A percentile compares a stretch with the other conserved stretches of the same genome.
Conservation (phyloP, 2,329 filamentous ascomycete species). For the Chaetomiaceae sp. region DNA sequence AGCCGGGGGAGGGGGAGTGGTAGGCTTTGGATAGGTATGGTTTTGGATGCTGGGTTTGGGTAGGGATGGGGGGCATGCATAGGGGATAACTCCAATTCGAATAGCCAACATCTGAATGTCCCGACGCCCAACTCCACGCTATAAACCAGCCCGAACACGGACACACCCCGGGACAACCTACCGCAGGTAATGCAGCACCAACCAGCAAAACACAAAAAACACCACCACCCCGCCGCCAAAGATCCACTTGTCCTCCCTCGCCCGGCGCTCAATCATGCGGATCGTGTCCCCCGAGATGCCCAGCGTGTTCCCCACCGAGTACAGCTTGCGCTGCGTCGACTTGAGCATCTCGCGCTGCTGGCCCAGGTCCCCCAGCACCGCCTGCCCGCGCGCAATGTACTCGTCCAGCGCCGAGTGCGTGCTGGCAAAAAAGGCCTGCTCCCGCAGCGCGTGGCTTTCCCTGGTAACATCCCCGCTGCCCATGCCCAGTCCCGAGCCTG, state of each 20-base stretch:
- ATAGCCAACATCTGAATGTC: background rate
- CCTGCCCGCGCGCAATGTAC: slow-evolving; percentile 85
- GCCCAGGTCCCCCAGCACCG: slow-evolving; percentile 82
- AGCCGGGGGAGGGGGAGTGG: slow-evolving; percentile 15
- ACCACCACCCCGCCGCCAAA: slow-evolving; percentile 82
- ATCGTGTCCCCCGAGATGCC: slow-evolving; percentile 95
- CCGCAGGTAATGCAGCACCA: slow-evolving; percentile 79
- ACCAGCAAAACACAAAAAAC: slow-evolving; percentile 89
- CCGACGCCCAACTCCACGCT: slow-evolving; percentile 21
- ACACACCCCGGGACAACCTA: slow-evolving; percentile 35
- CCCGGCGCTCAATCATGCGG: slow-evolving; percentile 87
- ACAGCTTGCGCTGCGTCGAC: slow-evolving; percentile 84
- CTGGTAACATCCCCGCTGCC: slow-evolving; percentile 61
- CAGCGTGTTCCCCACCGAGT: slow-evolving; percentile 88
- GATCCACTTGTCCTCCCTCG: slow-evolving; percentile 96
- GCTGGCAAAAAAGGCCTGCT: slow-evolving; percentile 80
- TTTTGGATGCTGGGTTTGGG: background rate
- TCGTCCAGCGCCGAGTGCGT: slow-evolving; percentile 88
- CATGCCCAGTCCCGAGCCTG: slow-evolving; percentile 39
- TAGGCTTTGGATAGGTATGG: background rate
- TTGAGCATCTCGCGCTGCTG: slow-evolving; percentile 94
- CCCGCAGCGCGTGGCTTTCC: slow-evolving; percentile 78
- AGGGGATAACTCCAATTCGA: background rate
- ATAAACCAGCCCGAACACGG: background rate
- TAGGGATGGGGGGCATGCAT: background rate